Percentiles rank a stretch among this genome's conserved stretches.
Evolutionary conservation across 495 filamentous ascomycete genomes (phyloP).

Genomic region (Daldinia caldariorum): DNA sequence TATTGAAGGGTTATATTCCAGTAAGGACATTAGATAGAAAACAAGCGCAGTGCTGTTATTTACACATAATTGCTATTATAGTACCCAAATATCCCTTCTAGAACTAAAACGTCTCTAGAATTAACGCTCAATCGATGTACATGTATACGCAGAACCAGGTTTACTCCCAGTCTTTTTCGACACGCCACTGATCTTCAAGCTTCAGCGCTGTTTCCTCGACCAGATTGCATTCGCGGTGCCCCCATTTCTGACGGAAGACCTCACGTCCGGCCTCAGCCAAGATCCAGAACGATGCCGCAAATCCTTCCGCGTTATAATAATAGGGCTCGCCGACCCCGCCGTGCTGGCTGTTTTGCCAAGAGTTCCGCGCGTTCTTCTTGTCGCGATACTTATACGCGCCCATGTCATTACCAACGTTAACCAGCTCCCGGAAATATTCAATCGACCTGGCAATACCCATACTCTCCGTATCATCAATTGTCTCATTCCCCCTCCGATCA

Average conservation of each 20-base stretch:
- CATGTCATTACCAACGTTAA: constrained; percentile 50
- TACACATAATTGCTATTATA: background rate
- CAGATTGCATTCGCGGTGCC: constrained; percentile 44
- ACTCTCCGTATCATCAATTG: constrained; percentile 1
- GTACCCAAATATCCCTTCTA: background rate
- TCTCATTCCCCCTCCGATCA: constrained; percentile 7
- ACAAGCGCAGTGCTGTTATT: background rate
- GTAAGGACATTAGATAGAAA: background rate
- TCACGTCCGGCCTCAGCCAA: constrained; percentile 46
- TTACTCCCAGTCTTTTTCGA: constrained; percentile 49
- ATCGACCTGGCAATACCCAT: constrained; percentile 38
- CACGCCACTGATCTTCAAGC: constrained; percentile 47
- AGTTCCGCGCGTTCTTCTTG: constrained; percentile 55
- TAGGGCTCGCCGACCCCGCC: constrained; percentile 66
- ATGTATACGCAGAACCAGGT: background rate
- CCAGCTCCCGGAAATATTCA: constrained; percentile 50
- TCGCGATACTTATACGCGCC: constrained; percentile 56
- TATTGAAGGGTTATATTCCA: background rate
- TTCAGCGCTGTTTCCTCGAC: constrained; percentile 41
- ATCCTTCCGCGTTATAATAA: constrained; percentile 61
- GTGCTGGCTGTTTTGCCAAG: constrained; percentile 61
- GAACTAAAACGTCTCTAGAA: constrained; percentile 3
- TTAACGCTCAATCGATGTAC: background rate
- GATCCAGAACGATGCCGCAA: constrained; percentile 50
- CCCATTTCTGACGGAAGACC: constrained; percentile 48